Evolutionary conservation across 1,284 basidiomycete genomes (phyloP), one percentile per base, ranked within the genome.

Genomic region (Ceratobasidium sp.): DNA sequence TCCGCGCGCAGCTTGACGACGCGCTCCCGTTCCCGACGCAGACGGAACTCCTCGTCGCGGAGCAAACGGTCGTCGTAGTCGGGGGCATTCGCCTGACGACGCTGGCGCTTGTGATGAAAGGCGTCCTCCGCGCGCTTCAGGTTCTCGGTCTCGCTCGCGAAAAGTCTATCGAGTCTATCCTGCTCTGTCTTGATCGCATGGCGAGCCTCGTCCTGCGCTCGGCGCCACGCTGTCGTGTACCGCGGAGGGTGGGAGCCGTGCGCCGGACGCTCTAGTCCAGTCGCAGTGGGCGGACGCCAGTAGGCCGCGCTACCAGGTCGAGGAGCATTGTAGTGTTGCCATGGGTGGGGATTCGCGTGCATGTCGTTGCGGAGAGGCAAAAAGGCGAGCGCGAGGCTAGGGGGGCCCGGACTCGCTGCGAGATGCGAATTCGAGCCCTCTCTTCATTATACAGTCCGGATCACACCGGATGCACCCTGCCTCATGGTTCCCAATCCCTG

Each of bases 131-230:
- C 57, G 56, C 59, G 70, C 42, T 46, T 38, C 57, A 73, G 70
- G 42, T 46, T 64, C 70, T 73, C 70, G n/a, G 70, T 12, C 71
- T 74, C 71, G 71, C 20, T n/a, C 28, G 61, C 71, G 42, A 64
- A 65, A 28, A 74, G 61, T 26, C 61, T 59, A 38, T 54, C 71
- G 38, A 65, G 71, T 2, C 71, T 40, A 48, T 65, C 61, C 71
- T 74, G 61, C 71, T 74, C 71, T 3, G 42, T 48, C 61, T 74
- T 65, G 71, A 74, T 74, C 10, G 59, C 56, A 48, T 61, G 46
- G 23, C 71, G 48, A 10, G 61, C 71, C 71, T 74, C 13, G 44
- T 46, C 44, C 44, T 46, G 44, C 5, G 44, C 44, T 46, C 44
- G 5, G 44, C 44, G 44, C 44, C 44, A 46, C 44, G 13, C 44